Evolutionary conservation across 1,139 yeast genomes (phyloP).

Genomic region (Pneumocystis jirovecii): DNA sequence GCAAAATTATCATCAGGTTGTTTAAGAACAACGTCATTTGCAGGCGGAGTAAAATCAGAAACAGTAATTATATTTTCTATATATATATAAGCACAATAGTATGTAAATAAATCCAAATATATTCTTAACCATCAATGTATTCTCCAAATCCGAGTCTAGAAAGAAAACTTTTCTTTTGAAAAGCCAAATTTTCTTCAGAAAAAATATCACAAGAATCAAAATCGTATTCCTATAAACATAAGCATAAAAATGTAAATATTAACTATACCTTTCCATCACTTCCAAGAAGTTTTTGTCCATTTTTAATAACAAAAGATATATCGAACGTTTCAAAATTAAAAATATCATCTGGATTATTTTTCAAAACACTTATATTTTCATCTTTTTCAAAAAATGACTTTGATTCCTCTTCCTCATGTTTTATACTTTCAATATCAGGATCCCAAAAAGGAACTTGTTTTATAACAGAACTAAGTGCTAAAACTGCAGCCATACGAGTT

Average conservation of each 20-base stretch:
- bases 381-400: not conserved
- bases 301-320: constrained; percentile 45
- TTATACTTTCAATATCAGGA: constrained; percentile 39
- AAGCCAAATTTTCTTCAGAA: constrained; percentile 27
- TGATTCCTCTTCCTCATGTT: not conserved
- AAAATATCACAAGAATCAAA: constrained; percentile 25
- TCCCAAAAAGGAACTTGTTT: constrained; percentile 70
- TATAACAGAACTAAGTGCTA: constrained; percentile 89
- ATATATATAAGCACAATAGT: not conserved
- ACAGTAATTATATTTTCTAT: constrained; percentile 3
- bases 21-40: constrained; percentile 9
- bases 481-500: constrained; percentile 84
- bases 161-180: constrained; percentile 28
- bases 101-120: not conserved
- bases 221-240: constrained; percentile 25
- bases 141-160: constrained; percentile 32
- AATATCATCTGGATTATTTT: constrained; percentile 25
- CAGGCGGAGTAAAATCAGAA: constrained; percentile 4
- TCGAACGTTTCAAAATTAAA: constrained; percentile 51
- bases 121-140: constrained; percentile 23
- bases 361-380: not conserved
- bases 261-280: constrained; percentile 34
- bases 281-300: constrained; percentile 60
- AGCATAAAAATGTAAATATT: not conserved
- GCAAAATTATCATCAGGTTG: constrained; percentile 13